Evolutionary conservation across 768 basidiomycete species (phyloP), one percentile per base, ranked within the genome.

Genomic region (Boletus vermiculosoides): DNA sequence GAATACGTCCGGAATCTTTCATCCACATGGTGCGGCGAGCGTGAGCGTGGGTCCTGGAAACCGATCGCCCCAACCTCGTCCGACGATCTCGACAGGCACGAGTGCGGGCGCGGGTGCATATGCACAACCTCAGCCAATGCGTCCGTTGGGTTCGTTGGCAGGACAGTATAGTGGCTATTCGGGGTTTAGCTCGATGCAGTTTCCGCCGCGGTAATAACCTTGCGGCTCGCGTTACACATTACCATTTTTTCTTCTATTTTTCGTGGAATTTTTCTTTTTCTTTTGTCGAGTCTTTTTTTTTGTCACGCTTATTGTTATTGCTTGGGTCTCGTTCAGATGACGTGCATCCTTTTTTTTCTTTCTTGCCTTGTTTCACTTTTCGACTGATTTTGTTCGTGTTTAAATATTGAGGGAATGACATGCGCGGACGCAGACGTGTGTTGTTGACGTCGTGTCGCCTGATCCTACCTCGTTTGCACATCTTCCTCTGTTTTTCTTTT

Each of bases 1-100:
- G 63, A 71, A 70, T 33, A n/a, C 59, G 9, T 46, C 71, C 30
- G 63, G 66, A 4, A 33, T 64, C 25, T 63, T 71, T 48, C 71
- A 67, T 45, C 8, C 54, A 20, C 60, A 60, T 23, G 58, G 62
- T 3, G 30, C 40, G 8, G 54, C 63, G 6, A 62, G 36, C 20
- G 57, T 51, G 42, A 52, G 22, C 20, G 40, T 55, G 18, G 54
- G 65, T 10, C 16, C 49, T 12, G 60, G 39, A 13, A 59, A 22
- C 50, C 52, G 71, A 16, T 61, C 66, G 12, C 47, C 72, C 20
- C 72, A 62, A 22, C 34, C 63, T 2, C 60, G 62, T 25, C 52
- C 66, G 2, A 52, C 61, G 23, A 56, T 58, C 18, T 44, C 58
- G 13, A 58, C 63, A 22, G 52, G 53, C 7, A 20, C 52, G 20